Evolutionary conservation across 2,329 filamentous ascomycete species (phyloP).

Genomic region (Neonectria faginata): DNA sequence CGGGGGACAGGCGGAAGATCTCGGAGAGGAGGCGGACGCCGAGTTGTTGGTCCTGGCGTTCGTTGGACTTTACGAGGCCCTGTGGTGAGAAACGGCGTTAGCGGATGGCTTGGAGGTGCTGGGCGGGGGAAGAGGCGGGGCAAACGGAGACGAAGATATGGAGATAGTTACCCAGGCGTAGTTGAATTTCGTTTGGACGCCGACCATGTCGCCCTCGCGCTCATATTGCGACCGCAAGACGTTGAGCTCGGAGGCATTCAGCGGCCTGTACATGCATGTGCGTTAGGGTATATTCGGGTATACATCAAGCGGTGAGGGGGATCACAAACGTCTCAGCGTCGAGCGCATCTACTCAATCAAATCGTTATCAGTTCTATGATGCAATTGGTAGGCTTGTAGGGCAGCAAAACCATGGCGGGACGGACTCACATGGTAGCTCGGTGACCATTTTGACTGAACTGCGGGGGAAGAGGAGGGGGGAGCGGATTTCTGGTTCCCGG

Average conservation of each 20-base stretch:
- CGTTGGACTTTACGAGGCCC: conserved; percentile 94
- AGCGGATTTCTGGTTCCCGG: conserved; percentile 10
- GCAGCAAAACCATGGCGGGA: conserved; percentile 26
- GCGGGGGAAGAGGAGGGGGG: conserved; percentile 1
- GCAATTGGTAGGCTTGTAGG: conserved; percentile 27
- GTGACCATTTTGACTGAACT: conserved; percentile 55
- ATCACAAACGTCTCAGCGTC: conserved; percentile 88
- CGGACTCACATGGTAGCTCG: conserved; percentile 61
- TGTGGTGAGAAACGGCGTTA: conserved; percentile 50
- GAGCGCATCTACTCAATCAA: conserved; percentile 78
- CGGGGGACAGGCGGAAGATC: conserved; percentile 93
- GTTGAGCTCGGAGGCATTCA: conserved; percentile 91
- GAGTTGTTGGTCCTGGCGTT: conserved; percentile 88
- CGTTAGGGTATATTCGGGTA: conserved; percentile 23
- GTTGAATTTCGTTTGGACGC: conserved; percentile 99
- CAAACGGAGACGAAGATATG: conserved; percentile 15
- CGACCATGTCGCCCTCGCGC: conserved; percentile 96
- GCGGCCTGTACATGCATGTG: conserved; percentile 67
- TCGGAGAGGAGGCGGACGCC: conserved; percentile 94
- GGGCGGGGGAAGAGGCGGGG: background rate
- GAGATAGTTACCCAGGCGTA: conserved; percentile 84
- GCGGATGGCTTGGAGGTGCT: conserved; percentile 4
- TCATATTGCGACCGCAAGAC: conserved; percentile 95
- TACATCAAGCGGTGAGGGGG: conserved; percentile 1
- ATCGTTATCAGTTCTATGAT: conserved; percentile 28